These are phyloP conservation scores for Melaleuca alternifolia DNA, from an alignment of 345 rosid genomes.

Conservation along the genomic window DNA sequence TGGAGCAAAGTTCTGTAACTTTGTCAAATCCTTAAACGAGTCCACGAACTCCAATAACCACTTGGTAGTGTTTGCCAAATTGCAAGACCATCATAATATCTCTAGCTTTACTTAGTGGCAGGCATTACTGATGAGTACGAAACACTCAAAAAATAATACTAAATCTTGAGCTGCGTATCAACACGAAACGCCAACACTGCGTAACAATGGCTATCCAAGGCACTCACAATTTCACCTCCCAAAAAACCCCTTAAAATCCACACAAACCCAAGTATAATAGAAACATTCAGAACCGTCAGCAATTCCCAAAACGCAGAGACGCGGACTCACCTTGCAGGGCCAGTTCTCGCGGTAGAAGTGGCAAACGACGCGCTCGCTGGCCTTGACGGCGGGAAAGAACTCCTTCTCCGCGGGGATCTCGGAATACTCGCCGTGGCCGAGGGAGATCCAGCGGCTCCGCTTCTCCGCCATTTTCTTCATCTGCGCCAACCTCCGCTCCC, in stretches of 20 bases:
- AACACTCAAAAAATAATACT: not conserved
- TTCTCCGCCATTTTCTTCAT: constrained; percentile 97
- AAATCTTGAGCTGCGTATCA: not conserved
- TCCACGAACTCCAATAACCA: not conserved
- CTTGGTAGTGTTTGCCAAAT: not conserved
- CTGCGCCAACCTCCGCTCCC: constrained; percentile 78
- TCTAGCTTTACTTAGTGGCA: not conserved
- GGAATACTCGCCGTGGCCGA: constrained; percentile 86
- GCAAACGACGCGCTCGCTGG: constrained; percentile 92
- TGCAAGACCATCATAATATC: not conserved
- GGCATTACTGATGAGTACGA: not conserved
- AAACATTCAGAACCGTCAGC: not conserved
- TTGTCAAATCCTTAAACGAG: not conserved
- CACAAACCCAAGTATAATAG: not conserved
- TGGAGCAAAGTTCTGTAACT: not conserved
- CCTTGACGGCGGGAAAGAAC: constrained; percentile 74
- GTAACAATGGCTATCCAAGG: not conserved
- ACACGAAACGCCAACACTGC: not conserved
- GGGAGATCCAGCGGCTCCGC: constrained; percentile 88
- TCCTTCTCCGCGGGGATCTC: constrained; percentile 84
- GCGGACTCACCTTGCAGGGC: constrained; percentile 75
- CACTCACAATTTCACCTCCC: not conserved
- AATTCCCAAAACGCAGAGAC: not conserved
- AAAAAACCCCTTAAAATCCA: not conserved
- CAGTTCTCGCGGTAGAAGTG: constrained; percentile 96